Evolutionary conservation across 345 rosid genomes (phyloP), one percentile per base, ranked within the genome.

Genomic region (Salix viminalis): DNA sequence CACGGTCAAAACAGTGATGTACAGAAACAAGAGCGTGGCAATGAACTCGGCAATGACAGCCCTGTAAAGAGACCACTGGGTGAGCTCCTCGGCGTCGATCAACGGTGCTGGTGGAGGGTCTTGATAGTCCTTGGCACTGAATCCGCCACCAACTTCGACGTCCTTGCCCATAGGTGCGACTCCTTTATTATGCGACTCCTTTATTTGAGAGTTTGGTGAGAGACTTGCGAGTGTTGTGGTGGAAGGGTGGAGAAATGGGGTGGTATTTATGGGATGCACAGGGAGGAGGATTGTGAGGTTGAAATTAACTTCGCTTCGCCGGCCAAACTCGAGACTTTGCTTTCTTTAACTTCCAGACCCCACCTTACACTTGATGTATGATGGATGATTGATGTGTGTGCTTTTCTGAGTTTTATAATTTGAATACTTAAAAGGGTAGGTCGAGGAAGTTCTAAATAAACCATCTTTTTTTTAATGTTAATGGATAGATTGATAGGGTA

Each of bases 51-150:
- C 88, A 9, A 83, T 85, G 28, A 83, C 67, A 34, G 88, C 88
- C 67, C 86, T 76, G 34, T 85, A 83, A 60, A 85, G 75, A 26
- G 88, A 85, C 88, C 86, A 85, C 62, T 79, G 37, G n/a, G 73
- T 69, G 4, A 85, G 65, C 79, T 83, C 88, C 71, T 76, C 83
- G 2, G 81, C 75, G 30, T 85, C 88, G 11, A 85, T 71, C 56
- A 85, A 72, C 2, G 86, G 83, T 26, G 88, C 88, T 12, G 86
- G 88, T 11, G 86, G 88, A 5, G 86, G 88, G 76, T 85, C 88
- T 4, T 76, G 81, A 83, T 85, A 85, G 79, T 85, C 88, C 76
- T 71, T 83, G 77, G 75, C 69, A 6, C 24, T 78, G 79, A 68
- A 79, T 58, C 76, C 82, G 16, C 64, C 73, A 23, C 77, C 83